Base-by-base conservation (phyloP, 805 yeast genomes). In the Myxozyma geophila region DNA sequence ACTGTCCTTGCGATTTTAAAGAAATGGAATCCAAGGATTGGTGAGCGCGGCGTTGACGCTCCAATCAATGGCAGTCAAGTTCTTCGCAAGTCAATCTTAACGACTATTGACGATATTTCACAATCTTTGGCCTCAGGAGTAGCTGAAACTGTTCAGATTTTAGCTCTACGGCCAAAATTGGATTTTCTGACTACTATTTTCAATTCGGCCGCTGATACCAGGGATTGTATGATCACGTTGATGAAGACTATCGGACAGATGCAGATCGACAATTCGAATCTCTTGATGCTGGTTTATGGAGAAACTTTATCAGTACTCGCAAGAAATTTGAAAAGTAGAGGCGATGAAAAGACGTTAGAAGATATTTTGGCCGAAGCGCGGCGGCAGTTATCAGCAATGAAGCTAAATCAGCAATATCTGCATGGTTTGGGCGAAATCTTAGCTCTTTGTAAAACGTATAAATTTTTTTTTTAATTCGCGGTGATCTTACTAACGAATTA, bases 371-470 rank as follows among this genome's bases (percentile, higher is more conserved):
- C 19, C 9, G 54, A 21, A 17, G 15, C 33, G 12, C 48, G 48
- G 7, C 7, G 10, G 9, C 54, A 39, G 23, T 43, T 58, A 44
- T 23, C 40, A 2, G 51, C n/a, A 1, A 53, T 62, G 52, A 28
- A 39, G 35, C 21, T 40, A 12, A 62, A 41, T 43, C 39, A 17
- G 28, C 17, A 46, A 7, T 58, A 50, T 35, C 37, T 54, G 19
- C 41, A 39, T 28, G 58, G 51, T 19, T 23, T 54, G 36, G 49
- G 33, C 36, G 58, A 43, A n/a, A 10, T 54, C 33, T 74, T 39
- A 70, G 72, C 6, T 10, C 61, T 5, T 60, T 67, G 33, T 74
- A 72, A 15, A 19, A 12, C 10, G 50, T 44, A 44, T 10, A 51
- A 41, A 10, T 17, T 15, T 40, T 12, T 39, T 10, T 39, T 7